Percentiles rank a stretch among this genome's conserved stretches.
These are phyloP conservation scores for Didymella glomerata DNA, from an alignment of 2,329 filamentous ascomycete species.

Conservation along the genomic window DNA sequence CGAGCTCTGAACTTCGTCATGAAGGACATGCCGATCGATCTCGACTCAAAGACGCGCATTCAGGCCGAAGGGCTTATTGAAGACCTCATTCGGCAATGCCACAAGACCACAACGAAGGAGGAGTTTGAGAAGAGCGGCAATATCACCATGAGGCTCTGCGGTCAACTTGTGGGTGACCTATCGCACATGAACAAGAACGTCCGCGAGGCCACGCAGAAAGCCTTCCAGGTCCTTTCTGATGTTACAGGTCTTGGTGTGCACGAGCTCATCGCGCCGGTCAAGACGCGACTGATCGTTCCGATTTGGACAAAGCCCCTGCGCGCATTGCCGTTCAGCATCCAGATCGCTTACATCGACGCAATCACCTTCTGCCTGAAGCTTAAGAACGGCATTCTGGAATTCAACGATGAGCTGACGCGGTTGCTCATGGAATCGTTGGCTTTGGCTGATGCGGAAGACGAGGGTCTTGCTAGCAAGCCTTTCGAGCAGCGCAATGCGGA, in stretches of 20 bases:
- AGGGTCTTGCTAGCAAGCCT: constrained; percentile 83
- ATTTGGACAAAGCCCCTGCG: constrained; percentile 96
- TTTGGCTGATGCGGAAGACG: constrained; percentile 92
- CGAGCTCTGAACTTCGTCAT: constrained; percentile 95
- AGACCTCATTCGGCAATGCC: constrained; percentile 79
- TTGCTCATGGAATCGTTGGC: constrained; percentile 93
- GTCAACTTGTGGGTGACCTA: constrained; percentile 85
- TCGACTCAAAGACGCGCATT: constrained; percentile 86
- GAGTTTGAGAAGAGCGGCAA: constrained; percentile 74
- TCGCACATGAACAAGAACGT: constrained; percentile 97
- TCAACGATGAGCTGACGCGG: constrained; percentile 90
- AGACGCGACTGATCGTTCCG: constrained; percentile 85
- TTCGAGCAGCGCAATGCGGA: constrained; percentile 95
- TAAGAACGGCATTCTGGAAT: constrained; percentile 86
- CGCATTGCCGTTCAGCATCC: constrained; percentile 89
- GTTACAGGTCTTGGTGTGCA: constrained; percentile 80
- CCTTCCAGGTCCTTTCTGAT: constrained; percentile 81
- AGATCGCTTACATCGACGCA: constrained; percentile 98
- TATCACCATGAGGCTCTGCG: constrained; percentile 78
- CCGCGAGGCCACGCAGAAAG: constrained; percentile 82
- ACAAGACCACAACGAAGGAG: constrained; percentile 79
- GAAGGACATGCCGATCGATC: constrained; percentile 95
- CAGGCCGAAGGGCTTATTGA: constrained; percentile 86
- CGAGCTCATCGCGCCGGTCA: constrained; percentile 88
- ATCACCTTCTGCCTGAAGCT: constrained; percentile 94